These are phyloP conservation scores for Penicillium bialowiezense DNA, from an alignment of 495 filamentous ascomycete genomes.

Conservation along the genomic window DNA sequence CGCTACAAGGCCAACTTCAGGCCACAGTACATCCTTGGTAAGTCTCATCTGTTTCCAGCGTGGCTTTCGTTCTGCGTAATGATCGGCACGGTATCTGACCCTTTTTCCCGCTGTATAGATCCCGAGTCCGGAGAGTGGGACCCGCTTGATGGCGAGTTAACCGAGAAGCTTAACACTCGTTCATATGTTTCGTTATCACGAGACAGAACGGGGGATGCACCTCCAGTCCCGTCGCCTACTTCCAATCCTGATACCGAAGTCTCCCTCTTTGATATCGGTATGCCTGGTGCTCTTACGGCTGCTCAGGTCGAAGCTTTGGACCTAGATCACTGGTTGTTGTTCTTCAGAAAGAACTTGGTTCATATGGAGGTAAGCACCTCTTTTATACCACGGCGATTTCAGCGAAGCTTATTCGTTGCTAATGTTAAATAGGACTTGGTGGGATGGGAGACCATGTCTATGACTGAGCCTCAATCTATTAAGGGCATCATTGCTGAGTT, in stretches of 20 bases:
- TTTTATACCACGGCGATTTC: background rate
- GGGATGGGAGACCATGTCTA: slow-evolving; percentile 60
- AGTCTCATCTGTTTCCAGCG: slow-evolving; percentile 4
- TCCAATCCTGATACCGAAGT: slow-evolving; percentile 35
- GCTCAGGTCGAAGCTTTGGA: slow-evolving; percentile 60
- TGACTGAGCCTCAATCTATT: slow-evolving; percentile 49
- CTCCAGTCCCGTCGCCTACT: slow-evolving; percentile 25
- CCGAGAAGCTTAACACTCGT: slow-evolving; percentile 59
- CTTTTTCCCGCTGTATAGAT: slow-evolving; percentile 41
- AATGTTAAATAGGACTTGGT: slow-evolving; percentile 51
- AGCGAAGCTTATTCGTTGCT: slow-evolving; percentile 22
- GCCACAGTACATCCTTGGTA: slow-evolving; percentile 76
- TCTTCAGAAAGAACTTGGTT: slow-evolving; percentile 40
- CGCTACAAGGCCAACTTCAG: slow-evolving; percentile 85
- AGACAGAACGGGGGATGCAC: slow-evolving; percentile 29
- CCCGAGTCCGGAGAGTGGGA: slow-evolving; percentile 76
- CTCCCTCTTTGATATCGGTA: slow-evolving; percentile 65
- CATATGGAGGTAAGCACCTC: slow-evolving; percentile 39
- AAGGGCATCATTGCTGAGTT: slow-evolving; percentile 73
- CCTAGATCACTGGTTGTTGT: slow-evolving; percentile 56
- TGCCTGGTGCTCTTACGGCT: slow-evolving; percentile 74
- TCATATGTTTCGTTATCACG: slow-evolving; percentile 68
- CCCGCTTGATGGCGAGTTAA: slow-evolving; percentile 62
- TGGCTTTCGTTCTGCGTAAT: background rate
- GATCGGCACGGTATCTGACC: background rate